Conservation (phyloP, 2,329 filamentous ascomycete genomes). For the Fusarium pseudonygamai region DNA sequence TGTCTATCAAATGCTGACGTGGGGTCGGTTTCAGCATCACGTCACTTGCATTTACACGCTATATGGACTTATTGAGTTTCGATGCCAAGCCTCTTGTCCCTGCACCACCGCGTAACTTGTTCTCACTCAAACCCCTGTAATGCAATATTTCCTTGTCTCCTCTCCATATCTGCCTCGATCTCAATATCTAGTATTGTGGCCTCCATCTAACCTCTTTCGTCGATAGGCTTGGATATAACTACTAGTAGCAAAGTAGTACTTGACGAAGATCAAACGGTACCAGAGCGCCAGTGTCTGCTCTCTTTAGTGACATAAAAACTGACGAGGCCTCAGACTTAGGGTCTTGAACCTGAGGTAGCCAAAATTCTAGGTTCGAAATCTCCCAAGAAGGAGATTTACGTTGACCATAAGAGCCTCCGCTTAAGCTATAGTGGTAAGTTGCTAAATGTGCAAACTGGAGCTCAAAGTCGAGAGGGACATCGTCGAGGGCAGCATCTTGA, state of each 20-base stretch:
- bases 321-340: background rate
- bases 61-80: background rate
- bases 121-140: background rate
- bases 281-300: background rate
- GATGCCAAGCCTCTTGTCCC: background rate
- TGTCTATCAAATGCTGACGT: background rate
- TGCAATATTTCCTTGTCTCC: no score
- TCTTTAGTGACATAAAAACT: background rate
- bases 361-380: background rate
- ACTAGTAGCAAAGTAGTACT: background rate
- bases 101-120: background rate
- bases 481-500: background rate
- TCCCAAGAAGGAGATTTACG: background rate
- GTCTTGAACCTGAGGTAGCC: background rate
- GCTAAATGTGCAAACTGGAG: background rate
- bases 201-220: background rate
- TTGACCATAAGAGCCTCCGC: background rate
- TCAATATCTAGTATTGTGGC: background rate
- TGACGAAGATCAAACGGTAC: background rate
- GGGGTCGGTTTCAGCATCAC: background rate
- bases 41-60: background rate
- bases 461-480: background rate
- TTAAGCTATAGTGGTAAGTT: background rate
- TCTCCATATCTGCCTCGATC: background rate
- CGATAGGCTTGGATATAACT: background rate